phyloP scores from a whole-genome alignment of 2,329 filamentous ascomycete species.

The Pleurostoma richardsiae region DNA sequence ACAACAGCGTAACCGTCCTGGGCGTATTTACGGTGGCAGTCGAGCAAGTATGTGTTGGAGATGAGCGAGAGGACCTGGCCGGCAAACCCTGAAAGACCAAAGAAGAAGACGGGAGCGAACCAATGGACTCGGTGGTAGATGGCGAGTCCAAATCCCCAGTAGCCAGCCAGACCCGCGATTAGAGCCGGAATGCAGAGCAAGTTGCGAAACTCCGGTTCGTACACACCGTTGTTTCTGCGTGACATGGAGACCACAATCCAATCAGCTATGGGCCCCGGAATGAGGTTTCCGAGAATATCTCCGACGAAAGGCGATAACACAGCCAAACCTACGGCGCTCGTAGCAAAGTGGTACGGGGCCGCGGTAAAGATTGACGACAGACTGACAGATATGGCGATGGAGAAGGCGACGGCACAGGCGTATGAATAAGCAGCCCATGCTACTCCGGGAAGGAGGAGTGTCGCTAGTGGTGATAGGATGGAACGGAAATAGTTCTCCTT shows the following conservation, averaged over 20 bases:
- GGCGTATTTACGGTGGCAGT: conserved; percentile 37
- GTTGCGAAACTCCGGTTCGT: conserved; percentile 48
- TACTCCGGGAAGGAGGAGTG: not conserved
- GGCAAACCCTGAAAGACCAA: conserved; percentile 41
- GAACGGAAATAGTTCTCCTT: conserved; percentile 2
- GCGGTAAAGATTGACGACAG: conserved; percentile 7
- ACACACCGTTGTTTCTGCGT: conserved; percentile 43
- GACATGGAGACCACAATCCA: conserved; percentile 37
- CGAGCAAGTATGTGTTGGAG: conserved; percentile 44
- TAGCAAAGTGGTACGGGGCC: conserved; percentile 46
- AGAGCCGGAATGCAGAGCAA: conserved; percentile 33
- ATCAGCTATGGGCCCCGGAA: conserved; percentile 40
- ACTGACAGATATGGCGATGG: not conserved
- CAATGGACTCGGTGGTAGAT: conserved; percentile 40
- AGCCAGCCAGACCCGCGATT: conserved; percentile 35
- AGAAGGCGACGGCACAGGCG: not conserved
- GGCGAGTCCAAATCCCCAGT: conserved; percentile 41
- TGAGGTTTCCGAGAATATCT: conserved; percentile 36
- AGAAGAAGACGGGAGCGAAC: conserved; percentile 40
- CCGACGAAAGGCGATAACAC: conserved; percentile 44
- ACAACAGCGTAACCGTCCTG: conserved; percentile 48
- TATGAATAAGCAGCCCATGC: not conserved
- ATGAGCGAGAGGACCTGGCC: conserved; percentile 38
- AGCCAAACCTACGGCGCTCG: conserved; percentile 42
- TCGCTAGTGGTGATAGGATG: not conserved